These are phyloP conservation scores for Kodamaea fukazawae DNA, from an alignment of 805 yeast species.

Conservation along the genomic window DNA sequence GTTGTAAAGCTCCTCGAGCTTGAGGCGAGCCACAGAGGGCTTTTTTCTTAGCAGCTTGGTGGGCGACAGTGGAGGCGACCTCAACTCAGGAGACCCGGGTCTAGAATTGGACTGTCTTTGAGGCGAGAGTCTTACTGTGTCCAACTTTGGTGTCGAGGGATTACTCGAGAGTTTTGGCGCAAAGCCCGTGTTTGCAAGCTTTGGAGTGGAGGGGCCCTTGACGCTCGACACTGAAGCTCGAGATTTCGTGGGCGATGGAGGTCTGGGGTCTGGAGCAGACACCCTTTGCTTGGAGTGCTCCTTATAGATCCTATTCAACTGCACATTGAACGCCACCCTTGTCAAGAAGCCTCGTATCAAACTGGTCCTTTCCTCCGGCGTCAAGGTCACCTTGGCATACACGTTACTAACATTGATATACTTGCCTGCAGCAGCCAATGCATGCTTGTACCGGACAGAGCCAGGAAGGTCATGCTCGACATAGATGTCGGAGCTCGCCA, in stretches of 20 bases:
- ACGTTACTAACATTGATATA: neutral
- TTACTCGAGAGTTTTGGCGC: neutral
- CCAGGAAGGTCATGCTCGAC: constrained; percentile 43
- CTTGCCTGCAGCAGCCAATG: constrained; percentile 7
- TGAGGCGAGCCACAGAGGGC: constrained; percentile 24
- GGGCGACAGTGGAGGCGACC: constrained; percentile 2
- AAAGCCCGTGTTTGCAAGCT: constrained; percentile 3
- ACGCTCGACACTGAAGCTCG: neutral
- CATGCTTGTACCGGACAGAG: constrained; percentile 5
- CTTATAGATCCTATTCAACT: constrained; percentile 61
- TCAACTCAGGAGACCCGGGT: constrained; percentile 12
- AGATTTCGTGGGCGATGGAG: constrained; percentile 1
- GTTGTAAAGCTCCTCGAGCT: constrained; percentile 21
- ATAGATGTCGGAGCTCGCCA: constrained; percentile 53
- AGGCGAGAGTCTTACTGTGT: constrained; percentile 7
- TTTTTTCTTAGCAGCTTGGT: constrained; percentile 10
- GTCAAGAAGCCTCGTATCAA: constrained; percentile 50
- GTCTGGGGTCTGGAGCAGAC: neutral
- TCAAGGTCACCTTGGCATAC: constrained; percentile 8
- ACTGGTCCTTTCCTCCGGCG: constrained; percentile 34
- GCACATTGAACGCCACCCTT: constrained; percentile 57
- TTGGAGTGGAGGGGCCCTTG: constrained; percentile 2
- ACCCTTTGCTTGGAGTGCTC: constrained; percentile 19
- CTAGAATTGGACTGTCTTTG: constrained; percentile 7
- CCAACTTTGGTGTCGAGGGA: constrained; percentile 1